phyloP scores from a whole-genome alignment of 2,329 filamentous ascomycete genomes.

The Fusarium proliferatum region DNA sequence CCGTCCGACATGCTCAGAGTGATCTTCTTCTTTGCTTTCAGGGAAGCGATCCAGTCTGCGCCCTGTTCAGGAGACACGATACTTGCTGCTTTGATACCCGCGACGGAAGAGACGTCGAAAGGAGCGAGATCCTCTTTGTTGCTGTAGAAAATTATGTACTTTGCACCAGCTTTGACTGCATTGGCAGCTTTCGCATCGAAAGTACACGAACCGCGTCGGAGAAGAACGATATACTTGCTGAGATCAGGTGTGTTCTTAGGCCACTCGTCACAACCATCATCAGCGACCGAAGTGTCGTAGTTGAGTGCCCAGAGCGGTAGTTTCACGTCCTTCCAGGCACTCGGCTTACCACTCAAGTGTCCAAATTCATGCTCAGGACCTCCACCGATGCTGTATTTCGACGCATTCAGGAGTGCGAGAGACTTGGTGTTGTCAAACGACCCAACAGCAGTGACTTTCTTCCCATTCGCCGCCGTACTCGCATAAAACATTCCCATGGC shows the following conservation, averaged over 20 bases:
- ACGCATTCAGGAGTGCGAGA: conserved; percentile 56
- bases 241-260: conserved; percentile 67
- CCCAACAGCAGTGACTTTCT: conserved; percentile 59
- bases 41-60: conserved; percentile 55
- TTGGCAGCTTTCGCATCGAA: conserved; percentile 66
- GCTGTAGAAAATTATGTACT: conserved; percentile 73
- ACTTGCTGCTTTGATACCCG: conserved; percentile 51
- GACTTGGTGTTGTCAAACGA: conserved; percentile 61
- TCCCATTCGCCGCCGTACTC: conserved; percentile 60
- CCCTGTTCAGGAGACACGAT: conserved; percentile 58
- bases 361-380: conserved; percentile 53
- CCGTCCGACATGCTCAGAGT: conserved; percentile 58
- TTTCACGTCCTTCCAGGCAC: conserved; percentile 57
- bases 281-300: conserved; percentile 59
- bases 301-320: conserved; percentile 62
- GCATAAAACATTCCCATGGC: conserved; percentile 60
- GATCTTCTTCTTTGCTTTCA: conserved; percentile 58
- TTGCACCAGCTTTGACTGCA: conserved; percentile 65
- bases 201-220: conserved; percentile 68
- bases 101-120: conserved; percentile 49
- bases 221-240: conserved; percentile 66
- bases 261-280: conserved; percentile 64
- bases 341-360: conserved; percentile 55
- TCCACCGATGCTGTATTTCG: conserved; percentile 54
- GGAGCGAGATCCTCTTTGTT: conserved; percentile 53